These are phyloP conservation scores for Triadica sebifera DNA, from an alignment of 345 rosid species.

Conservation along the genomic window DNA sequence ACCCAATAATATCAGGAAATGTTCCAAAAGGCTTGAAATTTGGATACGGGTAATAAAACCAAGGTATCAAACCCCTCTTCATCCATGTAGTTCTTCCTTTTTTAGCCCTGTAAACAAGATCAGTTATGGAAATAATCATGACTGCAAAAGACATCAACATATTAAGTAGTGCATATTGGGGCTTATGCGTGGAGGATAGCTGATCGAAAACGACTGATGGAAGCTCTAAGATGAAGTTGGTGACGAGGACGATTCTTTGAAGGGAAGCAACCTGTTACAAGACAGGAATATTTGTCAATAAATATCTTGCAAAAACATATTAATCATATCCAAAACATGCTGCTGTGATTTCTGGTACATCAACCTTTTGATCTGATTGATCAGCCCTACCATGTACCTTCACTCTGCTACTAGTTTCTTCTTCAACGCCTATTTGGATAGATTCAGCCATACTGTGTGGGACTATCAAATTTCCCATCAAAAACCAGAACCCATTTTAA, in stretches of 20 bases:
- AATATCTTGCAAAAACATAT: too few species aligned
- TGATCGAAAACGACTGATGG: conserved; percentile 16
- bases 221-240: conserved; percentile 16
- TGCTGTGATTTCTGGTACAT: too few species aligned
- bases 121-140: background rate
- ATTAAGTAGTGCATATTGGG: conserved; percentile 1
- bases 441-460: background rate
- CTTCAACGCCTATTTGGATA: background rate
- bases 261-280: too few species aligned
- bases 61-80: background rate
- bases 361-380: background rate
- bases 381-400: background rate
- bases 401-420: background rate
- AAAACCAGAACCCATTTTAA: background rate
- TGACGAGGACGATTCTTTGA: background rate
- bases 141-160: conserved; percentile 19
- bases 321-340: too few species aligned
- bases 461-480: background rate
- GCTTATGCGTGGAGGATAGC: conserved; percentile 10
- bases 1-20: conserved; percentile 1
- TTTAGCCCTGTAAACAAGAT: conserved; percentile 3
- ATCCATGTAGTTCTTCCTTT: background rate
- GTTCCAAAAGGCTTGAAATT: conserved; percentile 7
- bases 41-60: background rate
- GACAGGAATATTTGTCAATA: too few species aligned